A percentile compares a stretch with the other conserved stretches of the same genome.
These are phyloP conservation scores for Uronychia setigera DNA, from an alignment of 73 alveolate species.

Conservation along the genomic window DNA sequence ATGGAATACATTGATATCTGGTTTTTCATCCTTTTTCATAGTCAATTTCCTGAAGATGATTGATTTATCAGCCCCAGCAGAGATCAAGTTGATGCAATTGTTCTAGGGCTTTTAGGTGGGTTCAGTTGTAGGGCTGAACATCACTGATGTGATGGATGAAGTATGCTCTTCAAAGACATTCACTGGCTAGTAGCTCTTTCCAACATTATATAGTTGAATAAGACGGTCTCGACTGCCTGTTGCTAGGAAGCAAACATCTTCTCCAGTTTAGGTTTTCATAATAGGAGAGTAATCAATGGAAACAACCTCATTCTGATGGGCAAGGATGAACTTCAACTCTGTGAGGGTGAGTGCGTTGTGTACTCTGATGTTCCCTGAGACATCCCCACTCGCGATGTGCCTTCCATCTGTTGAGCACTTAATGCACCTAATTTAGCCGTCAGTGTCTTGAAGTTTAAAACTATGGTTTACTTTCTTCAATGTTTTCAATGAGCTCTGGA, in stretches of 20 bases:
- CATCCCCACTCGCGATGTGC: conserved; percentile 79
- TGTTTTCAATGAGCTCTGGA: neutral
- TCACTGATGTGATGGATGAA: conserved; percentile 59
- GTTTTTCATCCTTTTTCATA: neutral
- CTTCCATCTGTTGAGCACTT: conserved; percentile 75
- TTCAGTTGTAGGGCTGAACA: conserved; percentile 29
- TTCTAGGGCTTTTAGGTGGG: neutral
- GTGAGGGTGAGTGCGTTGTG: conserved; percentile 55
- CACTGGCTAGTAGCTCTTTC: conserved; percentile 35
- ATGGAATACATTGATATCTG: neutral
- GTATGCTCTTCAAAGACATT: conserved; percentile 65
- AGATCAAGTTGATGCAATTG: conserved; percentile 31
- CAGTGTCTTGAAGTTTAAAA: too few species aligned
- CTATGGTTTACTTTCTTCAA: conserved; percentile 9
- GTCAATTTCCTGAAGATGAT: conserved; percentile 61
- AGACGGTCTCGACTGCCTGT: conserved; percentile 71
- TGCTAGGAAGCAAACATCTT: conserved; percentile 30
- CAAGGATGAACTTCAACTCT: conserved; percentile 56
- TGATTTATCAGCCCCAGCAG: conserved; percentile 66
- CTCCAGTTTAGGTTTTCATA: conserved; percentile 7
- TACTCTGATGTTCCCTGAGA: conserved; percentile 70
- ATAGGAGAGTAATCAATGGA: conserved; percentile 61
- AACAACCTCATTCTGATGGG: conserved; percentile 75
- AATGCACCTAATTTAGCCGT: conserved; percentile 65
- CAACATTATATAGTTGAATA: conserved; percentile 57